Percentiles rank a stretch among this genome's conserved stretches.
Conservation (phyloP, 495 filamentous ascomycete genomes). For the Durotheca rogersii region DNA sequence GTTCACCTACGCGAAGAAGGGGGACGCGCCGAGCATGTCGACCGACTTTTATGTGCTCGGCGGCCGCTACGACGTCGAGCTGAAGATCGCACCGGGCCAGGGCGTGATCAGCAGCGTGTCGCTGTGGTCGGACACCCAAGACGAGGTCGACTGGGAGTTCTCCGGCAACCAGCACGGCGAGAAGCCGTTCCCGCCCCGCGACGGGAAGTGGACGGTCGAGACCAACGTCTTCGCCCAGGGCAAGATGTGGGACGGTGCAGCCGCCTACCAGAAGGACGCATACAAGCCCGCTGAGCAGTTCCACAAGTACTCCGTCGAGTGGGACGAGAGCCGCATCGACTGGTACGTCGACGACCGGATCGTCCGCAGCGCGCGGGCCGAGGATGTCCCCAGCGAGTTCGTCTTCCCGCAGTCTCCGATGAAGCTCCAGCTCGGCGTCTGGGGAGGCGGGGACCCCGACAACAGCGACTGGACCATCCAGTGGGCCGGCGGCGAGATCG, state of each 20-base stretch:
- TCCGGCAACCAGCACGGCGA: constrained; percentile 61
- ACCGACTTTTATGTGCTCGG: constrained; percentile 75
- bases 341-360: constrained; percentile 79
- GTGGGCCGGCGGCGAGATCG: constrained; percentile 72
- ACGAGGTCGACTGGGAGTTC: constrained; percentile 95
- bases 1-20: constrained; percentile 71
- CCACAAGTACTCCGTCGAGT: constrained; percentile 89
- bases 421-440: constrained; percentile 71
- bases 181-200: constrained; percentile 32
- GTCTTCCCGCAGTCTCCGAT: constrained; percentile 73
- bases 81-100: constrained; percentile 67
- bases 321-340: constrained; percentile 69
- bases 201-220: constrained; percentile 59
- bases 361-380: constrained; percentile 53
- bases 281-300: constrained; percentile 67
- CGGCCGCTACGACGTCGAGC: constrained; percentile 67
- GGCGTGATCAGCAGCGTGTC: constrained; percentile 82
- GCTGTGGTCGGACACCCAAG: constrained; percentile 83
- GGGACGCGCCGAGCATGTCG: constrained; percentile 75
- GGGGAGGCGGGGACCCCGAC: constrained; percentile 68
- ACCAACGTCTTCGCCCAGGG: constrained; percentile 94
- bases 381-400: constrained; percentile 56
- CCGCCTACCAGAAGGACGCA: constrained; percentile 68
- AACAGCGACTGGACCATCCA: constrained; percentile 51
- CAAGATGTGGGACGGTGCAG: constrained; percentile 60